Conservation (phyloP, 1,284 basidiomycete genomes). For the Boletus austroedulis region DNA sequence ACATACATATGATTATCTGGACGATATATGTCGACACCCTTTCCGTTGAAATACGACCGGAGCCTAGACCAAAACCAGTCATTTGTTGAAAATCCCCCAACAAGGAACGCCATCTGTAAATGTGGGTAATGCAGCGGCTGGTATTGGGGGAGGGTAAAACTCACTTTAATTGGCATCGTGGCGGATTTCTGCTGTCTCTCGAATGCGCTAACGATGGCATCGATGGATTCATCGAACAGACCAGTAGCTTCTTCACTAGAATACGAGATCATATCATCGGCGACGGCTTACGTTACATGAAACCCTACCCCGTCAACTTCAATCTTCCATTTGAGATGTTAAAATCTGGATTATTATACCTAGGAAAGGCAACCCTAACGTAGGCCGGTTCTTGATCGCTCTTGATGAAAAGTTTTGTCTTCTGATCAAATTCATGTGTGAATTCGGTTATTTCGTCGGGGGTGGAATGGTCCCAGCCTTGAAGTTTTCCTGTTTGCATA, state of each 20-base stretch:
- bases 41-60: conserved; percentile 25
- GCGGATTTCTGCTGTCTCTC: conserved; percentile 29
- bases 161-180: conserved; percentile 29
- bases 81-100: conserved; percentile 46
- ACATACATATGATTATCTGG: conserved; percentile 30
- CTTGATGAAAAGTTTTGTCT: conserved; percentile 5
- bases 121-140: no score
- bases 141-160: no score
- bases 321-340: conserved; percentile 6
- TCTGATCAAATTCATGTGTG: conserved; percentile 11
- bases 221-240: conserved; percentile 35
- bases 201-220: conserved; percentile 31
- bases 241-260: not conserved
- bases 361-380: conserved; percentile 4
- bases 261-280: no score
- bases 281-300: no score
- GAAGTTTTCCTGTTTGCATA: not conserved
- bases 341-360: not conserved
- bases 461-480: conserved; percentile 21
- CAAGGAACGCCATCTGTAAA: conserved; percentile 26
- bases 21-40: conserved; percentile 26
- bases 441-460: conserved; percentile 11
- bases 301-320: no score
- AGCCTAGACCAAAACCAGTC: conserved; percentile 43
- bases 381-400: conserved; percentile 11